phyloP scores from a whole-genome alignment of 1,284 basidiomycete species.

The Ustilago sp. region DNA sequence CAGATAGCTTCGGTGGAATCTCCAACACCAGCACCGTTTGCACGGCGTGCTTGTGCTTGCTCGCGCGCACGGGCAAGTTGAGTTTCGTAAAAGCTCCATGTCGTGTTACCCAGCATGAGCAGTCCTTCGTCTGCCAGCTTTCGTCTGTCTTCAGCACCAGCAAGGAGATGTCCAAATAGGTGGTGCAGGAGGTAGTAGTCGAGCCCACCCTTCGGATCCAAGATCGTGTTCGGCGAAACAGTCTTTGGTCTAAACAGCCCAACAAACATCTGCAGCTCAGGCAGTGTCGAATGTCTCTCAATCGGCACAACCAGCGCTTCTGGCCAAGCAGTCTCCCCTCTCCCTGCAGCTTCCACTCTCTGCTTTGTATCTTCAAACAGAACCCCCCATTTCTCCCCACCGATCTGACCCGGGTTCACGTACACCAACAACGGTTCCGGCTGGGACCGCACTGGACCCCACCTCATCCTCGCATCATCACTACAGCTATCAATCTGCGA shows the following conservation, averaged over 20 bases:
- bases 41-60: conserved; percentile 15
- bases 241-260: conserved; percentile 74
- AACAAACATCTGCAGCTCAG: conserved; percentile 84
- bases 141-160: conserved; percentile 20
- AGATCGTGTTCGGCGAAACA: conserved; percentile 49
- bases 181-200: conserved; percentile 52
- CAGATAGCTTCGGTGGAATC: conserved; percentile 38
- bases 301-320: conserved; percentile 73
- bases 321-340: conserved; percentile 43
- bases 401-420: conserved; percentile 61
- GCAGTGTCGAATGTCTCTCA: conserved; percentile 84
- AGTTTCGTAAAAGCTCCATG: conserved; percentile 44
- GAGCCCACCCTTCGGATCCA: conserved; percentile 40
- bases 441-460: conserved; percentile 31
- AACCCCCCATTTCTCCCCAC: conserved; percentile 74
- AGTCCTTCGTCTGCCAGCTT: conserved; percentile 37
- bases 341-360: conserved; percentile 68
- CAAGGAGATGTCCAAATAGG: conserved; percentile 43
- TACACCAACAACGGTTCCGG: conserved; percentile 43
- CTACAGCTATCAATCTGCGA: conserved; percentile 36
- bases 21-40: neutral
- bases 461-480: conserved; percentile 19
- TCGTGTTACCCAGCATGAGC: conserved; percentile 37
- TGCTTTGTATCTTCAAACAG: conserved; percentile 74
- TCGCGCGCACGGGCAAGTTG: conserved; percentile 32